Conservation (phyloP, 1,139 yeast genomes). For the Pichia sp. region DNA sequence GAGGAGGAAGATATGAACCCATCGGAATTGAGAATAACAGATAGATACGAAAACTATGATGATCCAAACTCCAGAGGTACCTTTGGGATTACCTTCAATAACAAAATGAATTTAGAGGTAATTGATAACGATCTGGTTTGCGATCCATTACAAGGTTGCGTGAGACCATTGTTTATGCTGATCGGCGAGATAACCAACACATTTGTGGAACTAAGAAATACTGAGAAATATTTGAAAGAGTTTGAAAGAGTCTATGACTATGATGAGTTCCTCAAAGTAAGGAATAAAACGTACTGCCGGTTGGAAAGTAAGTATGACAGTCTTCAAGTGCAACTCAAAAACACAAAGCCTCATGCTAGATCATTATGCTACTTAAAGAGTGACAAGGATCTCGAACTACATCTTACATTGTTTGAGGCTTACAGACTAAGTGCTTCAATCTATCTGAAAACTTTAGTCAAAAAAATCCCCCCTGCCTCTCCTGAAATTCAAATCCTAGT, state of each 20-base stretch:
- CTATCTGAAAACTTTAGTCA: constrained; percentile 41
- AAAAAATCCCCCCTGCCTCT: constrained; percentile 42
- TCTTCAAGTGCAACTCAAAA: constrained; percentile 38
- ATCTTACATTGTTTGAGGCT: constrained; percentile 47
- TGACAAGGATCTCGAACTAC: constrained; percentile 42
- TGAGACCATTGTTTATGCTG: constrained; percentile 38
- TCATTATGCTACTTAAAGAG: constrained; percentile 38
- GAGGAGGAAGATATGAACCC: too few species aligned
- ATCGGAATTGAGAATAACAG: not conserved
- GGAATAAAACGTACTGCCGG: constrained; percentile 8
- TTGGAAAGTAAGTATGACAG: constrained; percentile 14
- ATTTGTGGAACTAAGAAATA: constrained; percentile 29
- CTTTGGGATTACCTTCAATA: not conserved
- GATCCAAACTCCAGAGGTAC: not conserved
- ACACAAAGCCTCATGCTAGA: constrained; percentile 38
- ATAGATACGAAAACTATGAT: constrained; percentile 12
- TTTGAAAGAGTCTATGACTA: not conserved
- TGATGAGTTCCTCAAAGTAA: not conserved
- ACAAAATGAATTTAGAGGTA: constrained; percentile 4
- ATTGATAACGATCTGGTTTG: constrained; percentile 34
- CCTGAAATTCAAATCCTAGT: constrained; percentile 42
- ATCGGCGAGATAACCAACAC: constrained; percentile 40
- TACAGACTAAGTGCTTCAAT: constrained; percentile 43
- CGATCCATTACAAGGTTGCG: constrained; percentile 46
- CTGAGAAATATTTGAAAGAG: constrained; percentile 7